A percentile compares a stretch with the other conserved stretches of the same genome.
Evolutionary conservation across 352 stramenopile species (phyloP).

Genomic region (Globisporangium heterothallicum): DNA sequence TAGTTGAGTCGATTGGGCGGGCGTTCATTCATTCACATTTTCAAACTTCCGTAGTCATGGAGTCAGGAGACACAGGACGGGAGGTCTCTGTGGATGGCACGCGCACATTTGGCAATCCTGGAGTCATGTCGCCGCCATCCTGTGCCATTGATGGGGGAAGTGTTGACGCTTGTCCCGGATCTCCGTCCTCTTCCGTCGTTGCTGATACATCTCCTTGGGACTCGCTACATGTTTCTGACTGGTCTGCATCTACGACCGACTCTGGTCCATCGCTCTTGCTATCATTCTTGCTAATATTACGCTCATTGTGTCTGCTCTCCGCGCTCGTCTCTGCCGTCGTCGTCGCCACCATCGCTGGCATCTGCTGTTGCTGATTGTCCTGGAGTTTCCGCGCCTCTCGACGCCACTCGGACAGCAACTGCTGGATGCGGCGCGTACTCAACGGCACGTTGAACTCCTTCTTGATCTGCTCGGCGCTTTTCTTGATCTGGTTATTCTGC

Average conservation of each 20-base stretch:
- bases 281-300: neutral
- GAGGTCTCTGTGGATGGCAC: neutral
- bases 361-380: slow-evolving; percentile 15
- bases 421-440: slow-evolving; percentile 51
- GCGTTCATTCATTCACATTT: no score
- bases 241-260: neutral
- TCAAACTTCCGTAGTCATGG: neutral
- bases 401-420: slow-evolving; percentile 48
- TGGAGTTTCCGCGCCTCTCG: slow-evolving; percentile 27
- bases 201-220: neutral
- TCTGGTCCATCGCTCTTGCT: neutral
- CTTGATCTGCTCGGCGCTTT: slow-evolving; percentile 42
- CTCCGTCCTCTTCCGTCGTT: neutral
- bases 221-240: neutral
- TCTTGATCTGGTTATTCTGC: slow-evolving; percentile 16
- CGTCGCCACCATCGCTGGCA: neutral
- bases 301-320: neutral
- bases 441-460: slow-evolving; percentile 42
- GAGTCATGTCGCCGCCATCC: neutral
- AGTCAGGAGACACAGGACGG: neutral
- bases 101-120: no score
- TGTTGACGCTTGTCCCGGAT: neutral
- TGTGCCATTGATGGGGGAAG: neutral
- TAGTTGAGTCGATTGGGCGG: no score
- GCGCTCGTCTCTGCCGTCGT: neutral